Conservation (phyloP, 2,329 filamentous ascomycete species). For the Coniochaeta sp. region DNA sequence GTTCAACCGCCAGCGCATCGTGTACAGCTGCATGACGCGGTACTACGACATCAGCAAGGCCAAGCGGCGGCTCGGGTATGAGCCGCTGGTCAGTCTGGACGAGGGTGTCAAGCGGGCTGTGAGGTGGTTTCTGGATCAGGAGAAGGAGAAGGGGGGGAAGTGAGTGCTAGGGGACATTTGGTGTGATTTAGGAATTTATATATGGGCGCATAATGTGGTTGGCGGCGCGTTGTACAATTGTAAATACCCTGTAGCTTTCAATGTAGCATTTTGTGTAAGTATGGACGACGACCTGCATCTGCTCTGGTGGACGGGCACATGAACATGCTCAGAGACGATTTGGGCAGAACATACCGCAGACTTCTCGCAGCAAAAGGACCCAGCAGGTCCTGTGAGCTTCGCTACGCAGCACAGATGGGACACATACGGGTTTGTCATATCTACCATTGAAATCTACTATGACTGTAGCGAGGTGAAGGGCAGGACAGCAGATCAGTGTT, state of each 20-base stretch:
- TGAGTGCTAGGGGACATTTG: not conserved
- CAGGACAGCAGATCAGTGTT: too few species aligned
- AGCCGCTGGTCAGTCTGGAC: slow-evolving; percentile 57
- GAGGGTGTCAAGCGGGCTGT: slow-evolving; percentile 54
- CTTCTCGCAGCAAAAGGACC: too few species aligned
- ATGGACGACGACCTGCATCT: too few species aligned
- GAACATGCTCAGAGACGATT: too few species aligned
- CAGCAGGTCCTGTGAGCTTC: too few species aligned
- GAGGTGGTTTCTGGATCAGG: slow-evolving; percentile 46
- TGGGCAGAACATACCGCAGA: too few species aligned
- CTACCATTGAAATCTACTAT: too few species aligned
- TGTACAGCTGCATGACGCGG: slow-evolving; percentile 66
- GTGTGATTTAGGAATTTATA: too few species aligned
- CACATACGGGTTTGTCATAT: too few species aligned
- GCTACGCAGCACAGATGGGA: too few species aligned
- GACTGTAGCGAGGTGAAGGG: too few species aligned
- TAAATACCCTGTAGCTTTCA: not conserved
- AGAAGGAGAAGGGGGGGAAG: slow-evolving; percentile 14
- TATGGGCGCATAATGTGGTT: not conserved
- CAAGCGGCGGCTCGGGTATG: slow-evolving; percentile 61
- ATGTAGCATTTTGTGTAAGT: not conserved
- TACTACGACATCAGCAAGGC: slow-evolving; percentile 76
- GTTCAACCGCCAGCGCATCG: slow-evolving; percentile 52
- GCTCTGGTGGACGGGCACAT: too few species aligned
- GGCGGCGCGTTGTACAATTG: not conserved